Conservation (phyloP, 495 filamentous ascomycete species). For the Platismatia glauca region DNA sequence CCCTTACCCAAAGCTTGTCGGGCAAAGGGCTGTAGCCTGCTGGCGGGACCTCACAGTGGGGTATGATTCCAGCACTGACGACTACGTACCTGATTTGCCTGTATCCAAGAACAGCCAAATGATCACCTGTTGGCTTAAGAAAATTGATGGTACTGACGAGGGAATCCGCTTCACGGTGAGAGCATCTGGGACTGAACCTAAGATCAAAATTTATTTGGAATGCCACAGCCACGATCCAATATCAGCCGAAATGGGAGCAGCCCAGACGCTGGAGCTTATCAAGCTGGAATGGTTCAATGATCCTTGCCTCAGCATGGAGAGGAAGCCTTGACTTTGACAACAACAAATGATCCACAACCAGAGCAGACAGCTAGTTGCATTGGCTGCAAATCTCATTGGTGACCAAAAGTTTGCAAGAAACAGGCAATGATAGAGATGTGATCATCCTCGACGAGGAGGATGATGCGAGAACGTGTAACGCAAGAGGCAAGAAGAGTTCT, state of each 20-base stretch:
- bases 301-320: slow-evolving; percentile 18
- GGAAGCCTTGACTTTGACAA: not conserved
- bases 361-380: not conserved
- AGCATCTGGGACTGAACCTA: slow-evolving; percentile 64
- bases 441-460: no score
- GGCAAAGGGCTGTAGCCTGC: slow-evolving; percentile 42
- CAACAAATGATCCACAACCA: not conserved
- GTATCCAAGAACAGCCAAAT: slow-evolving; percentile 54
- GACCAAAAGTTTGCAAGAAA: not conserved
- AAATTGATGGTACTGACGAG: slow-evolving; percentile 26
- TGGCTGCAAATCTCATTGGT: not conserved
- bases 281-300: slow-evolving; percentile 49
- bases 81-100: slow-evolving; percentile 50
- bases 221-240: slow-evolving; percentile 39
- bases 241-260: slow-evolving; percentile 43
- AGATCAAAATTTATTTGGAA: slow-evolving; percentile 55
- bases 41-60: slow-evolving; percentile 64
- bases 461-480: no score
- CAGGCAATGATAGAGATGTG: no score
- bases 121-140: slow-evolving; percentile 58
- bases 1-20: slow-evolving; percentile 38
- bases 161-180: slow-evolving; percentile 57
- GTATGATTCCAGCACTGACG: slow-evolving; percentile 49
- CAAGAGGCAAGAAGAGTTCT: no score
- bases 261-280: slow-evolving; percentile 44